A percentile compares a stretch with the other conserved stretches of the same genome.
These are phyloP conservation scores for Paramecium octaurelia DNA, from an alignment of 73 alveolate genomes.

Conservation along the genomic window DNA sequence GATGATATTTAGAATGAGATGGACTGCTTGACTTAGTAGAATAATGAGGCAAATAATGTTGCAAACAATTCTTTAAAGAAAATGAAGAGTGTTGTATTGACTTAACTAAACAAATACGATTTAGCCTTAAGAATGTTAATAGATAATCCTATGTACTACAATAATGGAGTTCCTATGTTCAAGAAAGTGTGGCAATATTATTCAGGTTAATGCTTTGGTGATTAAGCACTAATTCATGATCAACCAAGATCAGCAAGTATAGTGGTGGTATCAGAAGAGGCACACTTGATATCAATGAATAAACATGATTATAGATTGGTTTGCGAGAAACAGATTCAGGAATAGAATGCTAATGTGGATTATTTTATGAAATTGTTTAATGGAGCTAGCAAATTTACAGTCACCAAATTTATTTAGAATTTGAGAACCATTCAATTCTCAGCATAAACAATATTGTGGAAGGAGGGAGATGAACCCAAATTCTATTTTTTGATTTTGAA, in stretches of 20 bases:
- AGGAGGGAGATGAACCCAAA: slow-evolving; percentile 46
- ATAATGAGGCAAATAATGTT: background rate
- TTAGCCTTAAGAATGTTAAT: background rate
- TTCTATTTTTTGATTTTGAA: slow-evolving; percentile 7
- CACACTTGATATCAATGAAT: background rate
- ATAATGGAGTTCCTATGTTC: background rate
- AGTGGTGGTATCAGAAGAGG: background rate
- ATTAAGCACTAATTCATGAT: background rate
- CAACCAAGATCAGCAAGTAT: slow-evolving; percentile 30
- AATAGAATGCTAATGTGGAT: background rate
- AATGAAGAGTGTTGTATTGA: background rate
- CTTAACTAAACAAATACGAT: background rate
- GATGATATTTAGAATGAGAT: background rate
- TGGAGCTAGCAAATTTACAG: background rate
- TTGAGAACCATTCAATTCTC: background rate
- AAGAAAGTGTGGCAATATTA: background rate
- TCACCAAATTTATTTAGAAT: background rate
- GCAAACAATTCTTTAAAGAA: background rate
- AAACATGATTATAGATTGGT: background rate
- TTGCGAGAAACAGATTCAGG: slow-evolving; percentile 29
- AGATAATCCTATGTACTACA: background rate
- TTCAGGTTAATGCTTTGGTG: slow-evolving; percentile 52
- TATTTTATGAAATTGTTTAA: slow-evolving; percentile 9
- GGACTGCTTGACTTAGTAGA: background rate
- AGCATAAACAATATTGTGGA: background rate